These are phyloP conservation scores for Quercus tomentella DNA, from an alignment of 331 rosid species.

Conservation along the genomic window DNA sequence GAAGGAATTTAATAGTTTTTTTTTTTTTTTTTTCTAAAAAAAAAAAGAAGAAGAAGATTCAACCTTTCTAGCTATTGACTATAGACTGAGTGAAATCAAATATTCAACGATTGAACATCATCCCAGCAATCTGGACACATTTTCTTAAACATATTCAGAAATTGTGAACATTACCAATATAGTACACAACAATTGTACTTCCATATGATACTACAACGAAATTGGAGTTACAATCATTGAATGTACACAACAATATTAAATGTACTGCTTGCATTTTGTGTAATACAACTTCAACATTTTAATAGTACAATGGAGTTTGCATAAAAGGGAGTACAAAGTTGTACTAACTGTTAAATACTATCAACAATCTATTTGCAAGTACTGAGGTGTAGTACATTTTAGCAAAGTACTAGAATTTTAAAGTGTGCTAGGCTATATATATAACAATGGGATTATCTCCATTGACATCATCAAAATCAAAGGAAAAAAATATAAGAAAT, in stretches of 20 bases:
- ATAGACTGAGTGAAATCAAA: too few species aligned
- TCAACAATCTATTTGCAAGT: not conserved
- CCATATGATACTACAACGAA: too few species aligned
- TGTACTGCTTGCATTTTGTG: too few species aligned
- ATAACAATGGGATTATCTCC: not conserved
- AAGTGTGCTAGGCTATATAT: not conserved
- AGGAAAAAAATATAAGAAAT: not conserved
- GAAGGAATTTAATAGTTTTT: too few species aligned
- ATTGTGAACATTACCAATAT: not conserved
- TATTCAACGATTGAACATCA: not conserved
- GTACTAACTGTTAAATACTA: not conserved
- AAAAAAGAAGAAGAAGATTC: too few species aligned
- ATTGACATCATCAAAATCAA: not conserved
- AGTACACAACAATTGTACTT: not conserved
- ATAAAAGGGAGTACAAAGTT: constrained; percentile 15
- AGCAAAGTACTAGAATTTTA: not conserved
- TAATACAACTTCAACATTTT: not conserved
- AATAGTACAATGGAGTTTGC: not conserved
- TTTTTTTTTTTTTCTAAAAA: too few species aligned
- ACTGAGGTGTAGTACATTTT: constrained; percentile 17
- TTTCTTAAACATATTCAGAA: not conserved
- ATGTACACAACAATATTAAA: too few species aligned
- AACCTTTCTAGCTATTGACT: too few species aligned
- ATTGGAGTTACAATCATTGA: too few species aligned
- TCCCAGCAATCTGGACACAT: not conserved